Base-by-base conservation (phyloP, 495 filamentous ascomycete genomes). In the Hyphodiscus hymeniophilus region DNA sequence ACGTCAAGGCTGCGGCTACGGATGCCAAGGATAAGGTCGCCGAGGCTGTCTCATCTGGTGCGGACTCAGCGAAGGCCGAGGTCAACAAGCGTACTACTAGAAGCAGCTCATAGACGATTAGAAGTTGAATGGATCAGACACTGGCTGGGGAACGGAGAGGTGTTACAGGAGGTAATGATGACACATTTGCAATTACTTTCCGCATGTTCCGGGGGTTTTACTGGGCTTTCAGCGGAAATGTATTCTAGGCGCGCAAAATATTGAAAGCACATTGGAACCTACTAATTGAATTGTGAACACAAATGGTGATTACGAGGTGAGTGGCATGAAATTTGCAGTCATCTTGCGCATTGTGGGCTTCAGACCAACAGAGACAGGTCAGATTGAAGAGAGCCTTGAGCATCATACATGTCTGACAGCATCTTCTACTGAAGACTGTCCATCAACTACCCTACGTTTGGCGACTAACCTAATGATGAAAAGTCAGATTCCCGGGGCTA, bases 11-110 rank as follows among this genome's bases (percentile, higher is more conserved):
- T 51, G 73, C 80, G 55, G 85, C 80, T 69, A 55, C 18, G 34
- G 78, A 81, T 45, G 72, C 70, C 55, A 92, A 92, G 80, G 87
- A 89, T 70, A 87, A 94, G 77, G 75, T 74, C 26, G 76, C 76
- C 3, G 78, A 85, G 66, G 84, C 82, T 49, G 73, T 75, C 55
- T 63, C 79, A 44, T 76, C 79, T 47, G 76, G 81, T 40, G 73
- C 77, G 38, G 84, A 89, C 48, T 74, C 78, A 21, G 76, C 66
- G 51, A 85, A 84, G 70, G 69, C 71, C 32, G 82, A 75, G 16
- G 74, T 57, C 7, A 54, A 38, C 62, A 79, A 79, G 70, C 70
- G 75, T 44, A 45, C 65, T 35, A 73, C 71, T 39, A 61, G 70
- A 55, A 74, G 68, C 66, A 46, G 46, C 36, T 52, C 49, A 12